Evolutionary conservation across 129 eudicot genomes (phyloP), one percentile per base, ranked within the genome.

Genomic region (Smallanthus sonchifolius): DNA sequence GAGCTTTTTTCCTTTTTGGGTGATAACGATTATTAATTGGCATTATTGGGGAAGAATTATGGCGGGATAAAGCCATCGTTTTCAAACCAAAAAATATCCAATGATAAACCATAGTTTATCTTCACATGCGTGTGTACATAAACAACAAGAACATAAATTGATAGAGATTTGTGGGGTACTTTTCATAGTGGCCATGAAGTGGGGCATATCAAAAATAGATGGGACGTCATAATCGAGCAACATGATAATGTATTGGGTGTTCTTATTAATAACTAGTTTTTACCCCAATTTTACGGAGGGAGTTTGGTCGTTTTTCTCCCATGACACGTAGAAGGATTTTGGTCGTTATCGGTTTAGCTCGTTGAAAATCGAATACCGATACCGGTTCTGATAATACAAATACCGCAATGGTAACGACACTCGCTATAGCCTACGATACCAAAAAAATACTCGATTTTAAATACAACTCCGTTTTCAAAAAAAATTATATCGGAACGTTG

Each of bases 21-120:
- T 42, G 47, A 42, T 24, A 24, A 24, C 1, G 30, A 24, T 24
- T 42, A 11, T 42, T 42, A 11, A 7, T 42, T 7, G 42, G 55
- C 73, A 44, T 68, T 44, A 68, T 68, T 44, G 75, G 51, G 64
- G 62, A 19, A 15, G 51, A 70, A 49, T 17, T 16, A 49, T 52
- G 20, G 45, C n/a, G 64, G 61, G 11, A 56, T 42, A 52, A 70
- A 54, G 9, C 37, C 57, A 28, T 55, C 66, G 28, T 17, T 54
- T 54, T 71, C 63, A 70, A 70, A 35, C 10, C 20, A 44, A 35
- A 45, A 70, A 38, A 17, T 5, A 35, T 70, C 64, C 48, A 70
- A 51, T 10, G 44, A 5, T 5, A 43, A 69, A 52, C 44, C 61
- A 4, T 7, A 69, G 37, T 69, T 69, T 30, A 47, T 69, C 61